phyloP scores from a whole-genome alignment of 2,329 filamentous ascomycete species.

The Neurospora crassa region DNA sequence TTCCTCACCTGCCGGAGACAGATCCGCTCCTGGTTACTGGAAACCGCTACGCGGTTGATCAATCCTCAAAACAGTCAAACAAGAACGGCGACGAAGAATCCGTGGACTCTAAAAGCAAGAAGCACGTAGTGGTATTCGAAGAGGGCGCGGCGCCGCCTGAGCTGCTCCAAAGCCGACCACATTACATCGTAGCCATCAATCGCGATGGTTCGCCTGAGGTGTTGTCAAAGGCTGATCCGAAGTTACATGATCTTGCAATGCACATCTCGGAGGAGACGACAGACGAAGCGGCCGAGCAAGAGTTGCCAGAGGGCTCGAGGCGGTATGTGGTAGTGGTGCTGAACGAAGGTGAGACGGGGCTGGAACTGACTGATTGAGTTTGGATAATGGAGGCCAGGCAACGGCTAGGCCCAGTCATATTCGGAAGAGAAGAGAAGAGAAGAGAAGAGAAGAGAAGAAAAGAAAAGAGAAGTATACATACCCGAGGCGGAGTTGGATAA shows the following conservation, averaged over 20 bases:
- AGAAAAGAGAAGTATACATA: background rate
- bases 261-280: background rate
- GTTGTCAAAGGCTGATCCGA: conserved; percentile 2
- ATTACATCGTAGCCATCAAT: conserved; percentile 18
- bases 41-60: conserved; percentile 16
- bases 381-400: background rate
- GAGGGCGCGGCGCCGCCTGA: conserved; percentile 16
- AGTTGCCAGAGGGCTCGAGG: background rate
- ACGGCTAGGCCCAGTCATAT: background rate
- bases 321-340: conserved; percentile 6
- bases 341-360: conserved; percentile 1
- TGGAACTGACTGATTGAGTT: background rate
- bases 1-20: conserved; percentile 15
- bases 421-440: background rate
- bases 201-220: conserved; percentile 15
- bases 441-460: background rate
- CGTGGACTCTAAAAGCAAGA: conserved; percentile 4
- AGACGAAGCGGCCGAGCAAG: background rate
- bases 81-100: conserved; percentile 5
- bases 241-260: background rate
- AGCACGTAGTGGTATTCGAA: conserved; percentile 18
- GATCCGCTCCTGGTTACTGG: conserved; percentile 17
- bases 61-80: conserved; percentile 7
- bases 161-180: conserved; percentile 12
- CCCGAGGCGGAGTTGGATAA: background rate